A percentile compares a stretch with the other conserved stretches of the same genome.
Evolutionary conservation across 164 flowering plant species (phyloP).

Genomic region (Brasenia schreberi): DNA sequence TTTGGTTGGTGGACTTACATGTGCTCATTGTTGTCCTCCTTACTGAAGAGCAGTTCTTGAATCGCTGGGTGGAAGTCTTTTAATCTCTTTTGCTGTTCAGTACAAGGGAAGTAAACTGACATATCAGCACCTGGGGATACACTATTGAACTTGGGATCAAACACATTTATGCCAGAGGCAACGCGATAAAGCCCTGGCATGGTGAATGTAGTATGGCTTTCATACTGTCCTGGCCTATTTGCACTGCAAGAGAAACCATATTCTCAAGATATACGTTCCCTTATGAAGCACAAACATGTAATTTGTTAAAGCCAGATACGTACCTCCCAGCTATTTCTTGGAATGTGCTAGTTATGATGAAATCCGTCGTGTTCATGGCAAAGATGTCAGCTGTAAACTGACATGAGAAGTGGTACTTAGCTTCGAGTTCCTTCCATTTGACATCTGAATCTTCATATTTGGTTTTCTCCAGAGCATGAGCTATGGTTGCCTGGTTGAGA

Average conservation of each 20-base stretch:
- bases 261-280: not conserved
- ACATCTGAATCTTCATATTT: conserved; percentile 91
- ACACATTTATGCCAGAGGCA: conserved; percentile 81
- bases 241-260: conserved; percentile 31
- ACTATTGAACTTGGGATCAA: conserved; percentile 92
- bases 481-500: conserved; percentile 64
- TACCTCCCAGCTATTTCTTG: conserved; percentile 99
- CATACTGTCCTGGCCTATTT: conserved; percentile 89
- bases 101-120: conserved; percentile 77
- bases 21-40: conserved; percentile 62
- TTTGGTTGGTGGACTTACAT: conserved; percentile 33
- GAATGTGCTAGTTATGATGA: conserved; percentile 89
- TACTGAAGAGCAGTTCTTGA: conserved; percentile 64
- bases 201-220: conserved; percentile 72
- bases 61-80: conserved; percentile 63
- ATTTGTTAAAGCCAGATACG: not conserved
- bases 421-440: conserved; percentile 71
- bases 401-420: conserved; percentile 89
- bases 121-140: conserved; percentile 96
- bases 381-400: conserved; percentile 89
- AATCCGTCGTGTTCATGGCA: conserved; percentile 89
- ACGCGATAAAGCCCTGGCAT: conserved; percentile 84
- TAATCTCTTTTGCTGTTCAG: conserved; percentile 44
- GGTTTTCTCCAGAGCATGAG: conserved; percentile 96
- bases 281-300: not conserved